Conservation (phyloP, 176 grass and related monocot species). For the Cenchrus fungigraminus region DNA sequence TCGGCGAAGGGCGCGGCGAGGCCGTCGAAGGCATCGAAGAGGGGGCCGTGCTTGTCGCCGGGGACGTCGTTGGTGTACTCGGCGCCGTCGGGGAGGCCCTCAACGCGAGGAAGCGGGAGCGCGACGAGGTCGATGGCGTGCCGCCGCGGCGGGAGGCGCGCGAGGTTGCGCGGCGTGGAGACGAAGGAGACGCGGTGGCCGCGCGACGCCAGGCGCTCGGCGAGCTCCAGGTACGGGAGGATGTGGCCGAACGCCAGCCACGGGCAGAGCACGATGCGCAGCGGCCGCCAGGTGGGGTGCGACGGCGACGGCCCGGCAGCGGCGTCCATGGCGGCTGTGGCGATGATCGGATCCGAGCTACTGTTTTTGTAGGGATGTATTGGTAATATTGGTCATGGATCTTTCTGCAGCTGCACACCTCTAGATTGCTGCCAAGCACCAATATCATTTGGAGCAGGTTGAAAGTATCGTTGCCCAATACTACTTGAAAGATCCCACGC, state of each 20-base stretch:
- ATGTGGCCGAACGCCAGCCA: constrained; percentile 49
- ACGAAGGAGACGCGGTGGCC: constrained; percentile 53
- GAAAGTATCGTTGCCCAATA: too few species aligned
- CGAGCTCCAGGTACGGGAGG: constrained; percentile 39
- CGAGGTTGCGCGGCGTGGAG: constrained; percentile 45
- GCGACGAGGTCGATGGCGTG: constrained; percentile 33
- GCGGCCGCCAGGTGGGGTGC: too few species aligned
- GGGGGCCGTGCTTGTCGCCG: not conserved
- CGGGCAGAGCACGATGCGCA: constrained; percentile 43
- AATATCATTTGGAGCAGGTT: too few species aligned
- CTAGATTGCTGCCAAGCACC: too few species aligned
- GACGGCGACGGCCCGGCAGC: not conserved
- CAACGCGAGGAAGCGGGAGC: constrained; percentile 39
- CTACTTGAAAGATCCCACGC: too few species aligned
- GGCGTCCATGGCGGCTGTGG: not conserved
- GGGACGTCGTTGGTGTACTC: constrained; percentile 56
- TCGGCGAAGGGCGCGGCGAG: constrained; percentile 30
- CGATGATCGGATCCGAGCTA: too few species aligned
- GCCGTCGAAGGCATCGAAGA: constrained; percentile 52
- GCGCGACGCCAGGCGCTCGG: constrained; percentile 14
- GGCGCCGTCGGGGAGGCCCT: constrained; percentile 18
- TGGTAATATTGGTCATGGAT: too few species aligned
- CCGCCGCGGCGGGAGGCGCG: constrained; percentile 24
- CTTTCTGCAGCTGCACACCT: too few species aligned
- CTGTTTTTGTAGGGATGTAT: too few species aligned